Base-by-base conservation (phyloP, 2,329 filamentous ascomycete species). In the Akanthomyces lecanii region DNA sequence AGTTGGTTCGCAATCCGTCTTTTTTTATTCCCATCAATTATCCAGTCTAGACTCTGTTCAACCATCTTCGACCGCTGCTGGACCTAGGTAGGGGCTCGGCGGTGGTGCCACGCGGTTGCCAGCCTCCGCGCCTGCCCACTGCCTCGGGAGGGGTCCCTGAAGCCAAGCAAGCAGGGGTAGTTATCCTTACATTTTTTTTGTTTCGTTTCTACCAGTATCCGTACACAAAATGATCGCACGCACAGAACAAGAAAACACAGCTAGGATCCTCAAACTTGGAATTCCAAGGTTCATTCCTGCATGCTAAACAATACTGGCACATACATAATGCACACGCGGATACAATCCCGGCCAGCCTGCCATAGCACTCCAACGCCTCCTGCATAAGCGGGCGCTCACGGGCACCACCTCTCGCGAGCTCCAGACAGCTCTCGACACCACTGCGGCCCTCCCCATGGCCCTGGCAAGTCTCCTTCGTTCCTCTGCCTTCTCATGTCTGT, bases 381-480 rank as follows among this genome's bases (percentile, higher is more conserved):
- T 55, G 53, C 53, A 55, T 55, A 55, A 55, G 53, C 53, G 38
- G 53, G 53, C 53, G 53, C 53, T 55, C 53, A 55, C 53, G 36
- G 38, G 23, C 23, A 42, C 14, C 33, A 28, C 53, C 40, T 18
- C 40, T 44, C 8, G 10, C 5, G 5, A 44, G 3, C 40, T 18
- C 40, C 14, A 14, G 16, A 44, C 14, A 44, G 14, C 16, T 44
- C 18, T 30, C 25, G 47, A 50, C 47, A n/a, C 47, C 25, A 25
- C 4, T 47, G 21, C 45, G 45, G 45, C 44, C 44, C 44, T 47
- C 25, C 30, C 48, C 48, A 51, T 14, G 14, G 28, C 33, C 33
- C 8, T n/a, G 25, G 28, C 48, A 51, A 51, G 48, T 28, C 51
- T 54, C 51, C 50, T 53, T 6, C 28, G 28, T 30, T 6, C 28